Base-by-base conservation (phyloP, 768 basidiomycete species). In the Nidularia pulvinata region DNA sequence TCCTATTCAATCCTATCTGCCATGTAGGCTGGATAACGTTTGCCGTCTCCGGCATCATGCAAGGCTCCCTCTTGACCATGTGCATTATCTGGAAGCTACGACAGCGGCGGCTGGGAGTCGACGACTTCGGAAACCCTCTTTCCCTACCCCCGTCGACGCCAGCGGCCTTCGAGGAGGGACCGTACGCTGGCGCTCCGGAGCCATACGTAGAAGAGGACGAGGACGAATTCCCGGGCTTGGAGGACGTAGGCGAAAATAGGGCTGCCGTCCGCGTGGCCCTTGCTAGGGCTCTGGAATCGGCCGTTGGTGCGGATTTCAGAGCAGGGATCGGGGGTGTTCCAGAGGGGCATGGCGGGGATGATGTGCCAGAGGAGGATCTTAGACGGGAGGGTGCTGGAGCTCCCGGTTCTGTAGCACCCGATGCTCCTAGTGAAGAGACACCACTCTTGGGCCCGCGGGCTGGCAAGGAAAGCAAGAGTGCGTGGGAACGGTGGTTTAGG, bases 41-140 rank as follows among this genome's bases (percentile, higher is more conserved):
- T 59, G 86, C 88, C 13, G 84, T 91, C 22, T 81, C 95, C 0
- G 95, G 92, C 4, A 65, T 86, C 14, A 89, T 98, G 78, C 97
- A 98, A 67, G 86, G 84, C 1, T 77, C 74, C 35, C 81, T 98
- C 6, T 79, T 98, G 54, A 65, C 79, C 53, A 90, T 98, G 85
- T 99, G 97, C 62, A 65, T 97, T 9, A 59, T 78, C 6, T 98
- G 93, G 91, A 93, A 89, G 68, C 58, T 83, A 34, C 82, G 95
- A 11, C 95, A 98, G 63, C 76, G 69, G 48, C 72, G 75, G 37
- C 78, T 92, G 14, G 82, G 84, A 13, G 81, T 98, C 48, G 93
- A 98, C 64, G 95, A 98, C 69, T 98, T 97, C 62, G 95, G 95
- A 1, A 76, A 79, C 37, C 81, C 85, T 7, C 48, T 69, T 10